Conservation (phyloP, 2,329 filamentous ascomycete species). For the Paraconiothyrium brasiliense region DNA sequence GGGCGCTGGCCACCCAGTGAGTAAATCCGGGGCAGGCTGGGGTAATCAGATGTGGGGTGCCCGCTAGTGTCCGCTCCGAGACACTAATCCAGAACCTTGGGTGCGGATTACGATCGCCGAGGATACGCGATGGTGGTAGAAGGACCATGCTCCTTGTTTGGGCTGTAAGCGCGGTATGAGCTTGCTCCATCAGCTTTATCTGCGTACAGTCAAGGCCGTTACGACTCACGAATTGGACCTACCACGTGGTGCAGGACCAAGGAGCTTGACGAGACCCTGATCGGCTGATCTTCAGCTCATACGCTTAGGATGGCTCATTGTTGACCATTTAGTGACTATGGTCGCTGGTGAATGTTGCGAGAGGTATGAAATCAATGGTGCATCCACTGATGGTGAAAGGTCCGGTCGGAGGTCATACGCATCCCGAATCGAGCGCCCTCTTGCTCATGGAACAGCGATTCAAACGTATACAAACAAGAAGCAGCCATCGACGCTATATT, state of each 20-base stretch:
- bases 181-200: background rate
- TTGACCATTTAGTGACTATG: too few relatives aligned
- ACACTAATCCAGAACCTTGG: background rate
- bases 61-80: background rate
- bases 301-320: background rate
- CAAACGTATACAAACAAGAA: background rate
- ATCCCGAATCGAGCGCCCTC: background rate
- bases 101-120: background rate
- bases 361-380: too few relatives aligned
- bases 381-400: too few relatives aligned
- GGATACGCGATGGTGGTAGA: background rate
- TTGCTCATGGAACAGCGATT: background rate
- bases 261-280: background rate
- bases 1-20: background rate
- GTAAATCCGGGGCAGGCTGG: constrained; percentile 2
- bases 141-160: background rate
- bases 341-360: too few relatives aligned
- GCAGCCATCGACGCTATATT: background rate
- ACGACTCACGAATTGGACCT: background rate
- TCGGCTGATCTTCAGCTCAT: background rate
- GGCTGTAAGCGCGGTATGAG: background rate
- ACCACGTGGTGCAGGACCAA: background rate
- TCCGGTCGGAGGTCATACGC: too few relatives aligned
- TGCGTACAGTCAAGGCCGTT: background rate
- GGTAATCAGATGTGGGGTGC: constrained; percentile 4